Percentiles rank a stretch among this genome's conserved stretches.
These are phyloP conservation scores for Huntiella bhutanensis DNA, from an alignment of 2,329 filamentous ascomycete species.

Conservation along the genomic window DNA sequence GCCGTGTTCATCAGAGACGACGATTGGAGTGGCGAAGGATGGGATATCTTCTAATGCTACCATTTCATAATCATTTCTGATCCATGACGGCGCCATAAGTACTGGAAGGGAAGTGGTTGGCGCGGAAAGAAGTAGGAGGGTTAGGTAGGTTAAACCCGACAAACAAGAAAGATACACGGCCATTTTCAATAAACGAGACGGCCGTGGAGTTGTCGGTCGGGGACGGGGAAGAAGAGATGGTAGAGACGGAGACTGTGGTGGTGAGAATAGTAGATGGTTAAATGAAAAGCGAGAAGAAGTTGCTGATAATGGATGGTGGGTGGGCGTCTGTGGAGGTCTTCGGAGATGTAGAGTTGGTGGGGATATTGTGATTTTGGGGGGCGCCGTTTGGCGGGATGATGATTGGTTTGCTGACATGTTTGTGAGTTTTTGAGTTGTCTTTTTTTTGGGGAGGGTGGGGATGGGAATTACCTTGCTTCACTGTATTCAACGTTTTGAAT, in stretches of 20 bases:
- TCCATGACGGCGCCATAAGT: slow-evolving; percentile 9
- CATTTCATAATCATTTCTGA: slow-evolving; percentile 41
- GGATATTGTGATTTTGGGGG: slow-evolving; percentile 32
- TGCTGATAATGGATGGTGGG: slow-evolving; percentile 36
- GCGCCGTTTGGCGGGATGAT: slow-evolving; percentile 24
- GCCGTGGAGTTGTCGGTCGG: slow-evolving; percentile 41
- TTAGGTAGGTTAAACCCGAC: slow-evolving; percentile 31
- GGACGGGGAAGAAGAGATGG: slow-evolving; percentile 48
- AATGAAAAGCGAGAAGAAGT: slow-evolving; percentile 46
- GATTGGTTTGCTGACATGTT: slow-evolving; percentile 27
- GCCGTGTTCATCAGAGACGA: slow-evolving; percentile 46
- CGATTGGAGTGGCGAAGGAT: slow-evolving; percentile 51
- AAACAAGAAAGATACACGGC: slow-evolving; percentile 34
- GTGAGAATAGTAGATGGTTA: slow-evolving; percentile 47
- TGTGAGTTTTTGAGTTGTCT: slow-evolving; percentile 4
- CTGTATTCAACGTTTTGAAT: neutral
- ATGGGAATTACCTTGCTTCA: neutral
- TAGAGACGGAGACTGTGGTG: slow-evolving; percentile 52
- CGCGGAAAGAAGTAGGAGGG: slow-evolving; percentile 16
- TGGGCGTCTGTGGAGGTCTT: slow-evolving; percentile 38
- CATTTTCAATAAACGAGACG: slow-evolving; percentile 36
- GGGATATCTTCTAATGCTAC: slow-evolving; percentile 47
- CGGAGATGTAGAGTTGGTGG: slow-evolving; percentile 40
- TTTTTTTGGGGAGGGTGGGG: too few relatives aligned
- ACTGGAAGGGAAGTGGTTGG: slow-evolving; percentile 16